These are phyloP conservation scores for Panicum virgatum DNA, from an alignment of 202 grass and related monocot species.

Conservation along the genomic window DNA sequence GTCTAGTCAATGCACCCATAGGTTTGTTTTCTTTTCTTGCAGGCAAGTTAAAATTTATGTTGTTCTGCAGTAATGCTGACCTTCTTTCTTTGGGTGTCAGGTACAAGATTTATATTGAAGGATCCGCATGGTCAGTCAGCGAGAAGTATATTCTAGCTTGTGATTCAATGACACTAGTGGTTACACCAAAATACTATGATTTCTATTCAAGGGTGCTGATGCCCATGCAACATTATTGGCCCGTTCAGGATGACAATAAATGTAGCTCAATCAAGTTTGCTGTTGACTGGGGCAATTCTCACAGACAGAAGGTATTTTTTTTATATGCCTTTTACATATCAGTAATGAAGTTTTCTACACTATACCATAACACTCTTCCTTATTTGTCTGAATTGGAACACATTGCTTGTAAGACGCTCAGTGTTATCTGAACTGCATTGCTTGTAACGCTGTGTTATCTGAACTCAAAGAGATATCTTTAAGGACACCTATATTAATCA, in stretches of 20 bases:
- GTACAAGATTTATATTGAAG: slow-evolving; percentile 97
- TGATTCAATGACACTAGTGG: slow-evolving; percentile 74
- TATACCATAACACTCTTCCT: slow-evolving; percentile 7
- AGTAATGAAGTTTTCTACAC: not conserved
- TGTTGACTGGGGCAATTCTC: slow-evolving; percentile 94
- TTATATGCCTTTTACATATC: not conserved
- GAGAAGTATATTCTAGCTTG: slow-evolving; percentile 98
- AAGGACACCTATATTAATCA: not conserved
- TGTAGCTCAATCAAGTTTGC: slow-evolving; percentile 82
- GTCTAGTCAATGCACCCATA: slow-evolving; percentile 76
- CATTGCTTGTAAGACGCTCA: slow-evolving; percentile 1
- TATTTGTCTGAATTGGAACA: slow-evolving; percentile 29
- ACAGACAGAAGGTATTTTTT: slow-evolving; percentile 69
- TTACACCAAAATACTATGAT: slow-evolving; percentile 84
- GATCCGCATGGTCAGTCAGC: slow-evolving; percentile 90
- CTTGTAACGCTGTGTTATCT: slow-evolving; percentile 5
- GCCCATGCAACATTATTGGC: slow-evolving; percentile 91
- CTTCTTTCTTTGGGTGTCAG: slow-evolving; percentile 42
- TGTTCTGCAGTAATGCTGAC: not conserved
- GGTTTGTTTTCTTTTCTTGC: slow-evolving; percentile 47
- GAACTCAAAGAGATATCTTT: slow-evolving; percentile 23
- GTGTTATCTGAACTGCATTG: slow-evolving; percentile 1
- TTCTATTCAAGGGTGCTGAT: slow-evolving; percentile 79
- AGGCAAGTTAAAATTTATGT: not conserved
- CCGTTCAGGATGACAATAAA: slow-evolving; percentile 60